These are phyloP conservation scores for Canariomyces notabilis DNA, from an alignment of 2,329 filamentous ascomycete genomes.

Conservation along the genomic window DNA sequence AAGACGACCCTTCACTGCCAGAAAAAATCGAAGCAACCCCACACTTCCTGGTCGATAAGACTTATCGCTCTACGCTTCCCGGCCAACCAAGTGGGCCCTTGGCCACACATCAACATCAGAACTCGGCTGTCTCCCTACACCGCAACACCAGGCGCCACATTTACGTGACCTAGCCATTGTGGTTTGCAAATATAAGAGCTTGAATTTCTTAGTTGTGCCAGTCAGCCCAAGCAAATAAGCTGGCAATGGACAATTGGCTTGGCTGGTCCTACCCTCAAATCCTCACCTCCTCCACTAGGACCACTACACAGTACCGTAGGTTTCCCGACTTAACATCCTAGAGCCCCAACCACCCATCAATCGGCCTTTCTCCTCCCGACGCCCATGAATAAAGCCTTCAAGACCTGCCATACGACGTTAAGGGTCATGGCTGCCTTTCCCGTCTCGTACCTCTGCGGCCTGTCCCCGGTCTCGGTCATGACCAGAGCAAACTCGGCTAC, in stretches of 20 bases:
- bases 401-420: conserved; percentile 34
- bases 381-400: conserved; percentile 33
- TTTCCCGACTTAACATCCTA: too few species aligned
- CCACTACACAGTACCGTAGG: too few species aligned
- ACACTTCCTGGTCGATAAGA: conserved; percentile 14
- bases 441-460: conserved; percentile 39
- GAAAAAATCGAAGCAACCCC: conserved; percentile 17
- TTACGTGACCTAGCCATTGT: too few species aligned
- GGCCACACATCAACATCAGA: too few species aligned
- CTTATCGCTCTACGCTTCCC: conserved; percentile 20
- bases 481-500: conserved; percentile 41
- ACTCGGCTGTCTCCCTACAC: too few species aligned
- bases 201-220: too few species aligned
- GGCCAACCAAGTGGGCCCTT: conserved; percentile 14
- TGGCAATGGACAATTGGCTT: too few species aligned
- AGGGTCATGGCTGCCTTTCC: conserved; percentile 32
- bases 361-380: conserved; percentile 14
- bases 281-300: too few species aligned
- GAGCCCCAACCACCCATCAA: neutral
- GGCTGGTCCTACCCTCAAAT: too few species aligned
- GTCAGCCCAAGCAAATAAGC: too few species aligned
- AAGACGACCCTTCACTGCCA: conserved; percentile 8
- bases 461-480: conserved; percentile 46
- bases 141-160: neutral
- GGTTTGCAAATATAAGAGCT: too few species aligned